Evolutionary conservation across 345 rosid genomes (phyloP), one percentile per base, ranked within the genome.

Genomic region (Aurinia saxatilis): DNA sequence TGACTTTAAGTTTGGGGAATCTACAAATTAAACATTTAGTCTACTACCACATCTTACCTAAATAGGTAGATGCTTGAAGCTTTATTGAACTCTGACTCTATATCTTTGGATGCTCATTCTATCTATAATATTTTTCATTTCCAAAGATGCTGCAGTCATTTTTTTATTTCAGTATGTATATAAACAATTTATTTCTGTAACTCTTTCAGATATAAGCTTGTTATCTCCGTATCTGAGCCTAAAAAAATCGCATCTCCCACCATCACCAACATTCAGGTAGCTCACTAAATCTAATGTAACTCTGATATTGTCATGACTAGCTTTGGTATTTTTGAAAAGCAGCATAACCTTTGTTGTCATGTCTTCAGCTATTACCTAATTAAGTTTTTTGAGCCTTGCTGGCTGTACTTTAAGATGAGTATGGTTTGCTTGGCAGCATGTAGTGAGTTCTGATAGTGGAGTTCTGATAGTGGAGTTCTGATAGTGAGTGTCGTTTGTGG

Each of bases 221-320:
- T 92, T 44, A 81, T 89, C 65, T 75, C 91, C 27, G 86, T 82
- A 50, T 66, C 88, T 30, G 96, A 93, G 67, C 96, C 99, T 36
- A 85, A 67, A 79, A 93, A 77, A 87, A 68, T 93, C 62, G 79
- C 80, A 59, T 87, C 96, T 62, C 95, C 97, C 36, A 63, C 77
- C 19, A 78, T 87, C 62, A 79, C 95, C 35, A 93, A 93, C 73
- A 85, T 90, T 64, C 97, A 93, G 96, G 97, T 93, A 46, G 7
- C 13, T 29, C 50, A 46, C 16, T 40, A 42, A 56, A 19, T 51
- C 23, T 47, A 9, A 7, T 27, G 15, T 51, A 18, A 10, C 16
- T 54, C 13, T 15, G 14, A 37, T 29, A 10, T 16, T 68, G 17
- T 13, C 4, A 37, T 17, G 23, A 36, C 16, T 25, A 45, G 48